Base-by-base conservation (phyloP, 2,329 filamentous ascomycete genomes). In the Sarocladium kiliense region DNA sequence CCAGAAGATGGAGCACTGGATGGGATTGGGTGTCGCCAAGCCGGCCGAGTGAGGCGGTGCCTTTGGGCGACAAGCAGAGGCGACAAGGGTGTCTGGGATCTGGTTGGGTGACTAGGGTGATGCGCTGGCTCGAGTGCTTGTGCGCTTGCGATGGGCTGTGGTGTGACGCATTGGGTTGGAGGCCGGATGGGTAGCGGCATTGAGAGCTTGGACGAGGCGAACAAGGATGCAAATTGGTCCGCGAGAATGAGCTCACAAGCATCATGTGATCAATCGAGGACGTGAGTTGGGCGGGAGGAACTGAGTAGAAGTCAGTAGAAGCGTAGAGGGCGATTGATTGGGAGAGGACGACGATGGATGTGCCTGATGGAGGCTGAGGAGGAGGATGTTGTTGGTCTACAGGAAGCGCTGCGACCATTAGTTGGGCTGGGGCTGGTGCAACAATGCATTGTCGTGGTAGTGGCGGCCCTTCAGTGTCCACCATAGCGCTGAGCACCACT, bases 61-160 rank as follows among this genome's bases (percentile, higher is more conserved):
- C 27, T 51, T 27, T 34, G 30, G 21, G 47, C 16, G 26, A 51
- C 47, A 21, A 34, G n/a, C 14, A 44, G 18, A 49, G 2, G 19
- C n/a, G 47, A 51, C 47, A 21, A 51, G 47, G 47, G 30, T 51
- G 27, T 19, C 27, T 36, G 27, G 21, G 3, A 12, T 21, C 47
- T 51, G 47, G 47, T 51, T 51, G 47, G 47, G 30, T 18, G n/a
- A 27, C 14, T 9, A 6, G 26, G 30, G 19, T 36, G 47, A 51
- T 51, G 47, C n/a, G 47, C 47, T 51, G 47, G 47, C 47, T 51
- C 30, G 30, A 51, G n/a, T 51, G 27, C 10, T 16, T 21, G 21
- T 51, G 47, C 47, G 30, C 47, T 32, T 6, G n/a, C n/a, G 44
- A 45, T 11, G 10, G 41, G 19, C 19, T 45, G 41, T 18, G 18